phyloP scores from a whole-genome alignment of 2,329 filamentous ascomycete species.

The Hymenoscyphus repandus region DNA sequence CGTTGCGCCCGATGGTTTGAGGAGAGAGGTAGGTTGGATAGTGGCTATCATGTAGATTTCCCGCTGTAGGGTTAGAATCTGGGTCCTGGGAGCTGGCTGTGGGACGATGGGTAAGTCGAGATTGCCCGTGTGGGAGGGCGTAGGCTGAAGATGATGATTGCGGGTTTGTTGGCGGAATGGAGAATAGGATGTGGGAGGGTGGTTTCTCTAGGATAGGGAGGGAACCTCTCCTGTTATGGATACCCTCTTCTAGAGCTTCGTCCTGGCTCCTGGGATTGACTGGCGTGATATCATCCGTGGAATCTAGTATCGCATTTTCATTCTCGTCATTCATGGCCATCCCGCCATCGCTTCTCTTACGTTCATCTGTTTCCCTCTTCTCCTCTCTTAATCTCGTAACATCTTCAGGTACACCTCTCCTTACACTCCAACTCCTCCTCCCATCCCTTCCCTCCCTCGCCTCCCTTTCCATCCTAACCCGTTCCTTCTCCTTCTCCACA shows the following conservation, averaged over 20 bases:
- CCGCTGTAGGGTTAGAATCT: no score
- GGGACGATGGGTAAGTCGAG: conserved; percentile 4
- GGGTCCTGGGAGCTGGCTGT: no score
- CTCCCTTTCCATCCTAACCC: conserved; percentile 41
- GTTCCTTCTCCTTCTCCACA: no score
- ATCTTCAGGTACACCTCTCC: conserved; percentile 2
- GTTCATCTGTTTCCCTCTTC: neutral
- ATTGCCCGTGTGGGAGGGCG: conserved; percentile 12
- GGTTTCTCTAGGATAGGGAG: neutral
- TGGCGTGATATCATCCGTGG: no score
- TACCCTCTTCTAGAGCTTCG: neutral
- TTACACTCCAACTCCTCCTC: conserved; percentile 9
- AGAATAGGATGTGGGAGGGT: conserved; percentile 10
- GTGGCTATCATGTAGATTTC: conserved; percentile 7
- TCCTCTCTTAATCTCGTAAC: no score
- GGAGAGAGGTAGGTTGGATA: conserved; percentile 24
- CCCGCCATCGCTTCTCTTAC: neutral
- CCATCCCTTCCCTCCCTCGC: conserved; percentile 12
- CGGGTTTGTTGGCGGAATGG: neutral
- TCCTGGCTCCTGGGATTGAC: neutral
- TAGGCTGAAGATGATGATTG: conserved; percentile 13
- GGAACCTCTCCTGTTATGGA: neutral
- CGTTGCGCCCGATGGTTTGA: conserved; percentile 42
- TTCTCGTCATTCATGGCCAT: no score
- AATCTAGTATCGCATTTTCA: no score